Evolutionary conservation across 2,329 filamentous ascomycete genomes (phyloP).

Genomic region (Trichoderma citrinoviride): DNA sequence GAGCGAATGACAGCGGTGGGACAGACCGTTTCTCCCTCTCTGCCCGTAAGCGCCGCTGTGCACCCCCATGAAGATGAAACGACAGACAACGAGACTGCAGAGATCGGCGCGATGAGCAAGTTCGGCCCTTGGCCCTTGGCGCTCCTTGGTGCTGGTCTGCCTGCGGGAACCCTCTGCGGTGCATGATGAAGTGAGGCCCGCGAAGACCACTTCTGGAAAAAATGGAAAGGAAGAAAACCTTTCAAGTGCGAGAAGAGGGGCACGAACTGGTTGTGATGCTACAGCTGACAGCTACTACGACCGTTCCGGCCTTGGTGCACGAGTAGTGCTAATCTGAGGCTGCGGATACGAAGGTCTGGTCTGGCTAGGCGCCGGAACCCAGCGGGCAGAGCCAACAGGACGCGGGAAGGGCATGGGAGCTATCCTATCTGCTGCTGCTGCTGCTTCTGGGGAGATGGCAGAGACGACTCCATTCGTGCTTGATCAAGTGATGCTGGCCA

Average conservation of each 20-base stretch:
- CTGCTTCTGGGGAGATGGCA: slow-evolving; percentile 2
- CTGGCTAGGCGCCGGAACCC: slow-evolving; percentile 9
- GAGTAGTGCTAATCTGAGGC: background rate
- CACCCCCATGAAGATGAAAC: slow-evolving; percentile 20
- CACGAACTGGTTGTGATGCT: background rate
- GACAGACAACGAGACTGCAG: slow-evolving; percentile 13
- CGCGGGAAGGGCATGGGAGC: background rate
- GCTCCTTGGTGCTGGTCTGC: slow-evolving; percentile 5
- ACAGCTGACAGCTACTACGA: background rate
- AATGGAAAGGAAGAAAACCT: background rate
- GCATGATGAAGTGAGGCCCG: background rate
- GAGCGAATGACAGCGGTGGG: slow-evolving; percentile 3
- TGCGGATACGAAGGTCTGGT: slow-evolving; percentile 13
- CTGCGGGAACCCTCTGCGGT: background rate
- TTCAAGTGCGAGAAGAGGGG: slow-evolving; percentile 1
- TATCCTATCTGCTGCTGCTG: background rate
- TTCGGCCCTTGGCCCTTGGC: background rate
- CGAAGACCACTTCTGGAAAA: background rate
- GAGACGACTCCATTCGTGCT: slow-evolving; percentile 10
- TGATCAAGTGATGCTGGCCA: slow-evolving; percentile 19
- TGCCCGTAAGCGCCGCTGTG: slow-evolving; percentile 16
- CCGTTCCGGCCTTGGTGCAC: slow-evolving; percentile 3
- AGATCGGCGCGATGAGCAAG: slow-evolving; percentile 16
- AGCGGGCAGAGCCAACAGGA: background rate
- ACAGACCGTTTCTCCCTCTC: background rate